A percentile compares a stretch with the other conserved stretches of the same genome.
phyloP scores from a whole-genome alignment of 176 grass and related monocot genomes.

The Thalia dealbata region DNA sequence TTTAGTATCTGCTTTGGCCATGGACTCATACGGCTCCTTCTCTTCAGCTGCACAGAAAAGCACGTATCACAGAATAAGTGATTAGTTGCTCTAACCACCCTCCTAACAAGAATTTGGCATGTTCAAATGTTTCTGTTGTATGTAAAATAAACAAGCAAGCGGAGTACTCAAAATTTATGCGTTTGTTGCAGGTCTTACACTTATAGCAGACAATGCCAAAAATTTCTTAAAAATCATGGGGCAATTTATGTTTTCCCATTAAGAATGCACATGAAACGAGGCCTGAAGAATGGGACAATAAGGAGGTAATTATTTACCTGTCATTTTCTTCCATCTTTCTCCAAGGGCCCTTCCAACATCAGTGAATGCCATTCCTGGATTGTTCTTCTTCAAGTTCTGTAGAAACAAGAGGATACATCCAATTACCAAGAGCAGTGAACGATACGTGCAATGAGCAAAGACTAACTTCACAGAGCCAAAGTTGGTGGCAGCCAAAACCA shows the following conservation, averaged over 20 bases:
- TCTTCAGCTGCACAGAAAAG: constrained; percentile 13
- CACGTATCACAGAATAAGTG: not conserved
- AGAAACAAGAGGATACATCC: not conserved
- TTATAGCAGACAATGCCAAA: too few relatives aligned
- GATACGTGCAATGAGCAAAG: not conserved
- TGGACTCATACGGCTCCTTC: constrained; percentile 17
- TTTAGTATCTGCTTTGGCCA: constrained; percentile 17
- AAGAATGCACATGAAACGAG: not conserved
- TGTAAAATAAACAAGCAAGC: too few relatives aligned
- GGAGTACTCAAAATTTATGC: too few relatives aligned
- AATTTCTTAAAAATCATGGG: too few relatives aligned
- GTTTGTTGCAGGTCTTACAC: too few relatives aligned
- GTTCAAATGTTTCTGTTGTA: too few relatives aligned
- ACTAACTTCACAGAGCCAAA: not conserved
- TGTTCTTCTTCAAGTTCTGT: constrained; percentile 19
- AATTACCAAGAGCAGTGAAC: not conserved
- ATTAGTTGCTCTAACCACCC: not conserved
- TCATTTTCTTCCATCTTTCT: constrained; percentile 23
- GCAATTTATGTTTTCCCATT: not conserved
- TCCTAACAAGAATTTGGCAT: too few relatives aligned
- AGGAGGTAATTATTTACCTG: not conserved
- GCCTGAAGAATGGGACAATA: not conserved
- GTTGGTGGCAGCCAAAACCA: not conserved
- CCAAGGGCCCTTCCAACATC: constrained; percentile 25
- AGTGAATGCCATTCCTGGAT: constrained; percentile 24